phyloP scores from a whole-genome alignment of 306 rosid species.

The Quercus parvula region DNA sequence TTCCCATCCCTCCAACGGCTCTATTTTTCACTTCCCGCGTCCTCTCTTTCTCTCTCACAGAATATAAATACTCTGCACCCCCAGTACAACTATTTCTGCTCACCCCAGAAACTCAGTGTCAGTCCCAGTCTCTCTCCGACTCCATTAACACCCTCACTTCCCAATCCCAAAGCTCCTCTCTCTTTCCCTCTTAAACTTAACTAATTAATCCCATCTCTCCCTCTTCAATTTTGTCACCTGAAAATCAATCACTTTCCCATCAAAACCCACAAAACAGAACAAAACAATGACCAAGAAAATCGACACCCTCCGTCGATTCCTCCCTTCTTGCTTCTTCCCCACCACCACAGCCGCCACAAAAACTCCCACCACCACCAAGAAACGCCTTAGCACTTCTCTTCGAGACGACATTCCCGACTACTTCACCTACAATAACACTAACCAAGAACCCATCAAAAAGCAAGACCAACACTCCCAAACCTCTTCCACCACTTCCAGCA shows the following conservation, averaged over 20 bases:
- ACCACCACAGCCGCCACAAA: conserved; percentile 9
- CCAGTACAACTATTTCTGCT: background rate
- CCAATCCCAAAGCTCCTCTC: conserved; percentile 9
- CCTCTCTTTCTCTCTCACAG: background rate
- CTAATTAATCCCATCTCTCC: background rate
- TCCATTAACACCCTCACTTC: background rate
- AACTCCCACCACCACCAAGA: conserved; percentile 34
- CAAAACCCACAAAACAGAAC: background rate
- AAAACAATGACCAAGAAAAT: conserved; percentile 47
- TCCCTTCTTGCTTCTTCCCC: conserved; percentile 74
- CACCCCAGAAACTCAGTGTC: background rate
- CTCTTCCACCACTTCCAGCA: conserved; percentile 33
- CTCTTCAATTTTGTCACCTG: background rate
- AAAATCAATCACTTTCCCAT: background rate
- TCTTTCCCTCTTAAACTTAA: background rate
- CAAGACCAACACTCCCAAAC: conserved; percentile 40
- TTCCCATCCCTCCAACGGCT: conserved; percentile 21
- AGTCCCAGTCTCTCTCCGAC: no score
- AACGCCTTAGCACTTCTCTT: conserved; percentile 64
- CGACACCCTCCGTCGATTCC: conserved; percentile 81
- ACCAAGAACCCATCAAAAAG: conserved; percentile 20
- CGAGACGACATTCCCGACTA: conserved; percentile 29
- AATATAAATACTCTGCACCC: background rate
- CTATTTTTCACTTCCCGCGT: conserved; percentile 30
- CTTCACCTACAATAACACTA: background rate